phyloP scores from a whole-genome alignment of 1,284 basidiomycete genomes.

The Irpex rosettiformis region DNA sequence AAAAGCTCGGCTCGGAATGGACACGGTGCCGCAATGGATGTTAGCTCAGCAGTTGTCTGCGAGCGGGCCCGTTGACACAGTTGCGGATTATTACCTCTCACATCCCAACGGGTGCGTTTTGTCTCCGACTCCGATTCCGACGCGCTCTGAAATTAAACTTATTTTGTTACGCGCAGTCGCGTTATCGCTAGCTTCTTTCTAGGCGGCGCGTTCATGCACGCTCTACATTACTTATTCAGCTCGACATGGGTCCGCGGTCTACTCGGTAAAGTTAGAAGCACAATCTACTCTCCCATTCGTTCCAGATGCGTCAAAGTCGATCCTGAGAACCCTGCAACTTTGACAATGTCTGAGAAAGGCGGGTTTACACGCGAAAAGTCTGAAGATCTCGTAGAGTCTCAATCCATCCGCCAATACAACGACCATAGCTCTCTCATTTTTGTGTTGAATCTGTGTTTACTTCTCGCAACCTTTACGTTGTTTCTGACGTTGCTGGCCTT shows the following conservation, averaged over 20 bases:
- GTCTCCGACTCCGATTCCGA: not conserved
- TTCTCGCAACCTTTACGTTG: conserved; percentile 39
- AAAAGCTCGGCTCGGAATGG: no score
- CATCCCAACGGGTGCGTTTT: conserved; percentile 13
- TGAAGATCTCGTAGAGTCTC: conserved; percentile 10
- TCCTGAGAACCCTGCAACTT: conserved; percentile 6
- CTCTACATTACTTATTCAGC: conserved; percentile 33
- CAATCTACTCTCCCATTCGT: conserved; percentile 7
- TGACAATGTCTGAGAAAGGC: conserved; percentile 9
- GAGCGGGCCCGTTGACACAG: conserved; percentile 2
- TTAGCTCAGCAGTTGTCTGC: conserved; percentile 2
- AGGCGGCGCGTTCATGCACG: conserved; percentile 47
- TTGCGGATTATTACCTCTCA: conserved; percentile 8
- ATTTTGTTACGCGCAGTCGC: conserved; percentile 30
- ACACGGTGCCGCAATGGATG: not conserved
- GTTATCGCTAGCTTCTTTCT: conserved; percentile 44
- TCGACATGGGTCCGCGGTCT: conserved; percentile 26
- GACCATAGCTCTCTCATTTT: conserved; percentile 32
- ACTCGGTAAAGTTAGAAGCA: conserved; percentile 11
- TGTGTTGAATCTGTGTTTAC: conserved; percentile 41
- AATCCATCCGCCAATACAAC: conserved; percentile 15
- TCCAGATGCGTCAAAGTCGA: conserved; percentile 6
- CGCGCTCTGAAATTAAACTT: not conserved
- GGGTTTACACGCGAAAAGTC: not conserved
- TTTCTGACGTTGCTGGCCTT: conserved; percentile 42